These are phyloP conservation scores for Stagonosporopsis rhizophila DNA, from an alignment of 2,329 filamentous ascomycete species.

Conservation along the genomic window DNA sequence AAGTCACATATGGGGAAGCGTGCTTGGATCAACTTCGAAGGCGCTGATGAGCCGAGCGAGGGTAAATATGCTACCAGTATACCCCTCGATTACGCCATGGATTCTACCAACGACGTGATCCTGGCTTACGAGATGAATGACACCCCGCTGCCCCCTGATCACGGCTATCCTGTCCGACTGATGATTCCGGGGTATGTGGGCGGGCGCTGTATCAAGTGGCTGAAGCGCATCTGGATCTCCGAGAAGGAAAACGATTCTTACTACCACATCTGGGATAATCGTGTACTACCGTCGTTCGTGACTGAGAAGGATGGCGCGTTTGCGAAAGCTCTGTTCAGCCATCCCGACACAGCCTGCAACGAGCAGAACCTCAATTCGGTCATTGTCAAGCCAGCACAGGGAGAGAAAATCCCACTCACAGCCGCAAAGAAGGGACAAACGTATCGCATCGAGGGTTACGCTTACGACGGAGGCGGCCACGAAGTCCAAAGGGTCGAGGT, in stretches of 20 bases:
- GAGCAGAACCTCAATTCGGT: slow-evolving; percentile 62
- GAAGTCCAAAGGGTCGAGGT: slow-evolving; percentile 61
- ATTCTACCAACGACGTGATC: slow-evolving; percentile 21
- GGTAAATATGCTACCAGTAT: slow-evolving; percentile 62
- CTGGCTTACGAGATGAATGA: slow-evolving; percentile 54
- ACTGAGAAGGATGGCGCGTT: slow-evolving; percentile 58
- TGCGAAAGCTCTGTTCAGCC: slow-evolving; percentile 56
- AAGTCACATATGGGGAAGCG: slow-evolving; percentile 29
- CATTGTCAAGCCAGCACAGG: slow-evolving; percentile 54
- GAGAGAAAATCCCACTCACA: slow-evolving; percentile 51
- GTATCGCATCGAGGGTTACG: slow-evolving; percentile 61
- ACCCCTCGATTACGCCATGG: slow-evolving; percentile 30
- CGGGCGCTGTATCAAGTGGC: slow-evolving; percentile 62
- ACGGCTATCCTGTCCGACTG: slow-evolving; percentile 58
- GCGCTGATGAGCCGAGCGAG: slow-evolving; percentile 56
- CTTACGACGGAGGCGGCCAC: slow-evolving; percentile 58
- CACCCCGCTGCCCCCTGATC: slow-evolving; percentile 51
- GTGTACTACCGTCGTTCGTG: slow-evolving; percentile 60
- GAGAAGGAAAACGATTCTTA: slow-evolving; percentile 57
- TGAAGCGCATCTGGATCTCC: slow-evolving; percentile 59
- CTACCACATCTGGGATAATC: slow-evolving; percentile 64
- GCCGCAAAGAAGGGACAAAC: slow-evolving; percentile 49
- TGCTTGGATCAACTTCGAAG: slow-evolving; percentile 59
- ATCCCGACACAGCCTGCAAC: slow-evolving; percentile 55
- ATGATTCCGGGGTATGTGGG: slow-evolving; percentile 59